Base-by-base conservation (phyloP, 306 rosid genomes). In the Medicago ruthenica region DNA sequence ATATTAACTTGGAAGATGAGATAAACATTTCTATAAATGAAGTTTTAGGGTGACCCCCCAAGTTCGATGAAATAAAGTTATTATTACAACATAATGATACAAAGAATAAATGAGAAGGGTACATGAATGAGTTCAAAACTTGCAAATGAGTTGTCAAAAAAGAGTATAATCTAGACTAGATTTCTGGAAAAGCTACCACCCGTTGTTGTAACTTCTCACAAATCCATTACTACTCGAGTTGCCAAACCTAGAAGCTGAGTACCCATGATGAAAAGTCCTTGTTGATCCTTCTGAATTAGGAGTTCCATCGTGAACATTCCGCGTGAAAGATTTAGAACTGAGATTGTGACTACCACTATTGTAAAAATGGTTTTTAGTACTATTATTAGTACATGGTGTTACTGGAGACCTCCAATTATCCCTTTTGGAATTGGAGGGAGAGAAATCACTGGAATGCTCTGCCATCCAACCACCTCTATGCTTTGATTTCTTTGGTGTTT, bases 181-280 rank as follows among this genome's bases (percentile, higher is more conserved):
- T 44, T 70, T 24, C 31, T 21, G 27, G 65, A 42, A 15, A 36
- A 39, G 73, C 86, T 87, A 89, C 89, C 90, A 87, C 88, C 89
- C 34, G 54, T 68, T 77, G 69, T 86, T 77, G 69, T 86, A 71
- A 71, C 47, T 83, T 86, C 86, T 83, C 58, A 85, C 73, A 2
- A n/a, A 18, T 58, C 87, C 88, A 67, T 76, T 83, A 21, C 63
- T 63, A 66, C 76, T 60, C 16, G 78, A 59, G 78, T 84, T 78
- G 57, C 71, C 85, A 86, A 82, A 91, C 85, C 94, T 88, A 5
- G 84, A 79, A 3, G 85, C 88, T 27, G 92, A 82, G 71, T 75
- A 85, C 74, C 87, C 72, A 18, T 75, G 85, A 47, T 79, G 83
- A 72, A 22, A 85, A 58, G 69, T 27, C 41, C 20, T 79, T 15